Evolutionary conservation across 306 rosid species (phyloP), one percentile per base, ranked within the genome.

Genomic region (Prunus mongolica): DNA sequence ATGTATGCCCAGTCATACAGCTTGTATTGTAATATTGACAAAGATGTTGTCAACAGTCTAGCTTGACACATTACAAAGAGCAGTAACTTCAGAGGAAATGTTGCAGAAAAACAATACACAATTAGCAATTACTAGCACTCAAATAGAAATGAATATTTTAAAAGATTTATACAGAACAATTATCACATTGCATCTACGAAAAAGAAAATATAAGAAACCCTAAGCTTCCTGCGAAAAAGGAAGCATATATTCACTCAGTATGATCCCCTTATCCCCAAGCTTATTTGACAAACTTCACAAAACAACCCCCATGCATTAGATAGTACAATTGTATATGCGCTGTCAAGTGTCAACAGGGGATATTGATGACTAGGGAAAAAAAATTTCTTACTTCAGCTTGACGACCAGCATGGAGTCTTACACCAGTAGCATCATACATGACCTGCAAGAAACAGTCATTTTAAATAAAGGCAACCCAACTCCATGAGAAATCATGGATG

Each of bases 341-440:
- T 18, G 45, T 19, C 34, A 65, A 61, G 19, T 18, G 45, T 19
- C 34, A 65, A 18, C 19, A 45, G 6, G 15, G n/a, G 10, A 56
- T 38, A 18, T 46, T 24, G 4, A 49, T 34, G 12, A 15, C 56
- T 14, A 9, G 44, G 9, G 44, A 38, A 38, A 28, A 60, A 73
- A 60, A 9, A 27, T 13, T 13, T 41, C 85, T 78, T 71, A 85
- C 88, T 79, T 85, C 88, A 51, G 88, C 88, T 82, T 85, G 88
- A 63, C 86, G 88, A 38, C 88, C 88, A 30, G 86, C 88, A 72
- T 85, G 88, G 65, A 85, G 86, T 79, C 88, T 71, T 45, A 85
- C 86, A 72, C 88, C 88, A 62, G 88, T 75, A 64, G 88, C 88
- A 67, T 85, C 88, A 55, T 85, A 85, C 86, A 85, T 85, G 75